A percentile compares a stretch with the other conserved stretches of the same genome.
Conservation (phyloP, 768 basidiomycete genomes). For the Nidularia sp. region DNA sequence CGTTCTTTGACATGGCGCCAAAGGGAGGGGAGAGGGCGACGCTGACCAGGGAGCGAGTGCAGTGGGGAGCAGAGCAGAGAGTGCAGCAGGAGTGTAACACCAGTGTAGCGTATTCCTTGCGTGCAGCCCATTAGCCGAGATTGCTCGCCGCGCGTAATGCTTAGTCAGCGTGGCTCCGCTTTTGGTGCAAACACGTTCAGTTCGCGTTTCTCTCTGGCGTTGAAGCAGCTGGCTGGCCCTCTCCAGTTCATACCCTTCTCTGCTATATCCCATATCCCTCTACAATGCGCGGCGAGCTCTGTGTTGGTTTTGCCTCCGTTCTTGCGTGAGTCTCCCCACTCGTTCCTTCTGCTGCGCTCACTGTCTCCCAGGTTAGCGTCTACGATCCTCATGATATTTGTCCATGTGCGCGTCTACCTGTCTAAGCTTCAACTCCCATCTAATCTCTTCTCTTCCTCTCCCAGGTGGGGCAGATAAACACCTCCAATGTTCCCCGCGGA, state of each 20-base stretch:
- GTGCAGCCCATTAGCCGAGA: too few species aligned
- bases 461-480: constrained; percentile 82
- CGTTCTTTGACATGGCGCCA: constrained; percentile 17
- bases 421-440: constrained; percentile 5
- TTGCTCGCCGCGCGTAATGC: too few species aligned
- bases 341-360: constrained; percentile 15
- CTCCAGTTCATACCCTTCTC: constrained; percentile 8
- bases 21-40: neutral
- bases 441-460: constrained; percentile 14
- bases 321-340: constrained; percentile 53
- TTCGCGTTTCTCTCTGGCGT: neutral
- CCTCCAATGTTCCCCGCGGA: constrained; percentile 63
- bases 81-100: neutral
- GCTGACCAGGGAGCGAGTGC: neutral
- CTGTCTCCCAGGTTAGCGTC: constrained; percentile 33
- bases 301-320: constrained; percentile 66
- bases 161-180: too few species aligned
- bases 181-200: neutral
- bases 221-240: constrained; percentile 13
- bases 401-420: constrained; percentile 54
- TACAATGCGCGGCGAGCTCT: constrained; percentile 70
- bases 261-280: constrained; percentile 11
- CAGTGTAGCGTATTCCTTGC: too few species aligned
- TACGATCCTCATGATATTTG: constrained; percentile 70
- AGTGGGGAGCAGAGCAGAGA: neutral